Evolutionary conservation across 441 rosid species (phyloP).

Genomic region (Adansonia grandidieri): DNA sequence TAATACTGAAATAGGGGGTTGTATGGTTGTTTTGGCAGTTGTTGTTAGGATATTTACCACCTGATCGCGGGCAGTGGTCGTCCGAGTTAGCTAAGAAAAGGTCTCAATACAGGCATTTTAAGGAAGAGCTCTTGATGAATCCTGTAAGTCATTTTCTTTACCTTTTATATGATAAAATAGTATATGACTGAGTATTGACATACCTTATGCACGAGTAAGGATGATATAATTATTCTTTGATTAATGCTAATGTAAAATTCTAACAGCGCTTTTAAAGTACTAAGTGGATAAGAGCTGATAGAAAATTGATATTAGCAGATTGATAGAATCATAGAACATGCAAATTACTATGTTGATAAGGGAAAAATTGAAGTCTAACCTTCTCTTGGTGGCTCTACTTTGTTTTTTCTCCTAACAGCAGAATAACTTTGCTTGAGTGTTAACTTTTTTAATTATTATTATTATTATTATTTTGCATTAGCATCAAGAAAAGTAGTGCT

Average conservation of each 20-base stretch:
- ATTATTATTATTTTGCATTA: background rate
- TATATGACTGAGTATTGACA: background rate
- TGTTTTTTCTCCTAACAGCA: background rate
- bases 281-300: background rate
- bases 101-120: conserved; percentile 86
- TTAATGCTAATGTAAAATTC: background rate
- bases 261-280: background rate
- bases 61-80: conserved; percentile 86
- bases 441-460: background rate
- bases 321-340: background rate
- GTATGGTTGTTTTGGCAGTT: conserved; percentile 58
- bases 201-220: background rate
- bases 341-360: background rate
- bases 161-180: background rate
- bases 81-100: conserved; percentile 83
- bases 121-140: conserved; percentile 85
- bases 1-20: conserved; percentile 2
- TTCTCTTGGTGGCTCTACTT: background rate
- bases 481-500: background rate
- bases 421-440: background rate
- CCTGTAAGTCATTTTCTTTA: conserved; percentile 67
- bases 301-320: conserved; percentile 5
- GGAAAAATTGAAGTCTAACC: background rate
- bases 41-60: conserved; percentile 84
- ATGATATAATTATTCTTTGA: background rate